Conservation (phyloP, 345 rosid species). For the Salix koriyanagi region DNA sequence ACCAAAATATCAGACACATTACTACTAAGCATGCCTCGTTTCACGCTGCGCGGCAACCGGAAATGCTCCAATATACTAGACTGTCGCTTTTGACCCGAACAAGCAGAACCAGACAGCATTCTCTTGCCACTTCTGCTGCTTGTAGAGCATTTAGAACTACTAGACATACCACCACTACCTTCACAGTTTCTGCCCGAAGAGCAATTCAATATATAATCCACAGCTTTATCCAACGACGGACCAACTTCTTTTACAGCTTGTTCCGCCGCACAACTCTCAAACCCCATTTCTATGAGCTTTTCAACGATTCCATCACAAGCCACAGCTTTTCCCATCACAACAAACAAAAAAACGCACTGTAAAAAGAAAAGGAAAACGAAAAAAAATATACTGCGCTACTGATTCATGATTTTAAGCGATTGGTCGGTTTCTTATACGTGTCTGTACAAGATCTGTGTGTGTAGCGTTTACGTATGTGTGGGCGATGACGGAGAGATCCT, state of each 20-base stretch:
- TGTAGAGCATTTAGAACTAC: conserved; percentile 24
- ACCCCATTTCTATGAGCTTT: conserved; percentile 69
- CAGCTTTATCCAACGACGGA: conserved; percentile 46
- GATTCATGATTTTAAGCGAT: too few relatives aligned
- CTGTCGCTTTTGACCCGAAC: conserved; percentile 37
- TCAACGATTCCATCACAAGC: conserved; percentile 31
- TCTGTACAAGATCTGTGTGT: too few relatives aligned
- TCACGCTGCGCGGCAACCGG: conserved; percentile 27
- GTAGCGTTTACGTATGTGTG: too few relatives aligned
- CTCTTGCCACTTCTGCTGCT: conserved; percentile 1
- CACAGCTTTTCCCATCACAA: conserved; percentile 30
- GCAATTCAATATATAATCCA: conserved; percentile 50
- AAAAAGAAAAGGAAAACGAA: background rate
- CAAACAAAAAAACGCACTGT: background rate
- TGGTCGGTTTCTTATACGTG: too few relatives aligned
- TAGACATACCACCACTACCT: conserved; percentile 23
- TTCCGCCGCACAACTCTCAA: conserved; percentile 41
- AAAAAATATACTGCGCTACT: background rate
- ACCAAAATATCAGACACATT: conserved; percentile 12
- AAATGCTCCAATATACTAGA: conserved; percentile 63
- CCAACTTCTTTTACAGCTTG: conserved; percentile 65
- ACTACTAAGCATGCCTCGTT: conserved; percentile 19
- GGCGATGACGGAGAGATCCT: too few relatives aligned
- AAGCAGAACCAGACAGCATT: conserved; percentile 3
- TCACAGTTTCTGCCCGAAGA: background rate